These are phyloP conservation scores for Styphnolobium japonicum DNA, from an alignment of 306 rosid genomes.

Conservation along the genomic window DNA sequence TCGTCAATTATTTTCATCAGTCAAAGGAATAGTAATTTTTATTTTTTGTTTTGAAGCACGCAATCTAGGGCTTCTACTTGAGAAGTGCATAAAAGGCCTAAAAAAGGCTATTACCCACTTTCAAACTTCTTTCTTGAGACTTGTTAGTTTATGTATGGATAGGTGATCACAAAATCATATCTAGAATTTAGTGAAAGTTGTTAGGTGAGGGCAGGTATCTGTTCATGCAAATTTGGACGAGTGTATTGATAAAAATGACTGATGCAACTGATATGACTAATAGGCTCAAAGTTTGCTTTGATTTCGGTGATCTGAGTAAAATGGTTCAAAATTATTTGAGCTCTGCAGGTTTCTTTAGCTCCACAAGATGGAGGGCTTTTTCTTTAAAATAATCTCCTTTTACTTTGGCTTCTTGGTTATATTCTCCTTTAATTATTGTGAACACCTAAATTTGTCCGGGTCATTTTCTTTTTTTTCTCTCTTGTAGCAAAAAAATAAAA, in stretches of 20 bases:
- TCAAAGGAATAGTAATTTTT: not conserved
- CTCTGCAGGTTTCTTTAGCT: conserved; percentile 18
- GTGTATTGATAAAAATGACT: not conserved
- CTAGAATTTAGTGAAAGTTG: not conserved
- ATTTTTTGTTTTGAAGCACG: not conserved
- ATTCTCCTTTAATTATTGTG: conserved; percentile 6
- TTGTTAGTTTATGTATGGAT: not conserved
- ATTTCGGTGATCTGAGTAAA: not conserved
- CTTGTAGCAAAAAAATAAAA: too few species aligned
- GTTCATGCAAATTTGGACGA: conserved; percentile 2
- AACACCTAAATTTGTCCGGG: too few species aligned
- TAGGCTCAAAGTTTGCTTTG: not conserved
- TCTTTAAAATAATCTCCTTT: not conserved
- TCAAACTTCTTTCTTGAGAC: conserved; percentile 1
- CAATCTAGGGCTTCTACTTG: not conserved
- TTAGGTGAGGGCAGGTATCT: not conserved
- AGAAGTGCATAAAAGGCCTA: conserved; percentile 4
- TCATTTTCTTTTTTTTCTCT: too few species aligned
- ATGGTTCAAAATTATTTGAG: not conserved
- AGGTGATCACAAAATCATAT: not conserved
- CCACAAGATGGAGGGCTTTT: not conserved
- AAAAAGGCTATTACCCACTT: not conserved
- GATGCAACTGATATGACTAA: too few species aligned
- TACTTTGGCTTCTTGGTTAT: conserved; percentile 19
- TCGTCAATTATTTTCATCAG: not conserved